Evolutionary conservation across 768 basidiomycete species (phyloP).

Genomic region (Cystofilobasidium ferigula): DNA sequence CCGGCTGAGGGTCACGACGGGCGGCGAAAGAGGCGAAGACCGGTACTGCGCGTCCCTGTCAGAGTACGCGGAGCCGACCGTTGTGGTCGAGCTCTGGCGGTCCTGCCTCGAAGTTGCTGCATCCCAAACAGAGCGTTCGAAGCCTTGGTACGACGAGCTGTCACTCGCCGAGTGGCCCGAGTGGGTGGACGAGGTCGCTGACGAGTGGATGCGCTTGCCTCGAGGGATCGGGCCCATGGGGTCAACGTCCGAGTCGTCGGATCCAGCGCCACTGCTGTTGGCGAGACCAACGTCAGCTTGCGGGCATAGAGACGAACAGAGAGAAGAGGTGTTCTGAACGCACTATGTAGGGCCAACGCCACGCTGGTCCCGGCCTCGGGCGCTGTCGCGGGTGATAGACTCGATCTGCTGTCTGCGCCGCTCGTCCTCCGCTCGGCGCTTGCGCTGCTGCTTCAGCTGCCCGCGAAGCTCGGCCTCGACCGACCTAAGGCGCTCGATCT

Average conservation of each 20-base stretch:
- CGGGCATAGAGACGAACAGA: no score
- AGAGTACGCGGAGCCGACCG: neutral
- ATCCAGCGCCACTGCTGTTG: neutral
- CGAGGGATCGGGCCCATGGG: neutral
- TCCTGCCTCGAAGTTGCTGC: neutral
- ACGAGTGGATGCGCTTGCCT: neutral
- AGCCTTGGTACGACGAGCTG: neutral
- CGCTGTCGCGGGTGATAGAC: neutral
- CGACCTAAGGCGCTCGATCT: neutral
- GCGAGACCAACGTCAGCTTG: neutral
- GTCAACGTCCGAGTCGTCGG: conserved; percentile 4
- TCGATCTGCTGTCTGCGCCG: neutral
- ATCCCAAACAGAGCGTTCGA: neutral
- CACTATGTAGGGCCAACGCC: neutral
- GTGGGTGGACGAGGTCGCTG: neutral
- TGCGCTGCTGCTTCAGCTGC: neutral
- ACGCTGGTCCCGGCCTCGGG: neutral
- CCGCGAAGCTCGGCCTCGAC: conserved; percentile 3
- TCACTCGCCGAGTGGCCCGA: neutral
- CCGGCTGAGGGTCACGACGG: neutral
- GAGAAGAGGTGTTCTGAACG: neutral
- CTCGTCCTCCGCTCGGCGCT: neutral
- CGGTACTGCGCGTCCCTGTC: neutral
- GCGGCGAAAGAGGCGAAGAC: neutral
- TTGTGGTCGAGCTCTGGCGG: neutral